Evolutionary conservation across 2,329 filamentous ascomycete species (phyloP).

Genomic region (Monosporascus sp.): DNA sequence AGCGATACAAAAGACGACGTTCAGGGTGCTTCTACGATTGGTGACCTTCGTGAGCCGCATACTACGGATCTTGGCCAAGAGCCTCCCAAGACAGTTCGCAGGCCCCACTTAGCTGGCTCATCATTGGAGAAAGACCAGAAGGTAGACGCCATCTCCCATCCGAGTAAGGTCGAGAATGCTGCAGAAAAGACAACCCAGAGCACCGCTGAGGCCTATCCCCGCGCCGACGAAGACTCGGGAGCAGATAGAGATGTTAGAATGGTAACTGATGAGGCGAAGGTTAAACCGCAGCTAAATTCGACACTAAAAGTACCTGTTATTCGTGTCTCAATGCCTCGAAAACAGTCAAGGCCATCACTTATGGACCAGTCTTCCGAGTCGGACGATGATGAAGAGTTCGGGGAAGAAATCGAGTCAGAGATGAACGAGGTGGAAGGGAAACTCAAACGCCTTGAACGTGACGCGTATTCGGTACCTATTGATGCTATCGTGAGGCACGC

Average conservation of each 20-base stretch:
- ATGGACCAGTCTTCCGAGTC: constrained; percentile 45
- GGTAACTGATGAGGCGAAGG: constrained; percentile 5
- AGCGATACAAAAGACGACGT: constrained; percentile 46
- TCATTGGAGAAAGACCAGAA: constrained; percentile 16
- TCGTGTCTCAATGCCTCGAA: constrained; percentile 35
- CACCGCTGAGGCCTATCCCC: not conserved
- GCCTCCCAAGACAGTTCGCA: constrained; percentile 9
- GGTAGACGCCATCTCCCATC: constrained; percentile 10
- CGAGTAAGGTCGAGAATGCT: constrained; percentile 8
- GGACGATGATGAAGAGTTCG: constrained; percentile 53
- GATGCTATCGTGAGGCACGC: constrained; percentile 42
- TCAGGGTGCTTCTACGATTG: constrained; percentile 10
- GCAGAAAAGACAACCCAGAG: constrained; percentile 1
- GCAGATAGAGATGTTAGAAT: constrained; percentile 5
- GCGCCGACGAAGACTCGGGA: not conserved
- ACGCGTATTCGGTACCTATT: constrained; percentile 32
- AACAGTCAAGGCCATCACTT: constrained; percentile 23
- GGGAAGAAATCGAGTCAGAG: constrained; percentile 48
- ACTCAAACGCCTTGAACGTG: constrained; percentile 39
- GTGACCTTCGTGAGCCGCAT: constrained; percentile 14
- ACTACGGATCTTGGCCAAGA: constrained; percentile 11
- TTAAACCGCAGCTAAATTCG: constrained; percentile 7
- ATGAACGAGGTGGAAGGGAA: constrained; percentile 47
- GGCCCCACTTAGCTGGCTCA: constrained; percentile 19
- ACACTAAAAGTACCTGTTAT: constrained; percentile 20